Evolutionary conservation across 306 rosid genomes (phyloP), one percentile per base, ranked within the genome.

Genomic region (Cicer chorassanicum): DNA sequence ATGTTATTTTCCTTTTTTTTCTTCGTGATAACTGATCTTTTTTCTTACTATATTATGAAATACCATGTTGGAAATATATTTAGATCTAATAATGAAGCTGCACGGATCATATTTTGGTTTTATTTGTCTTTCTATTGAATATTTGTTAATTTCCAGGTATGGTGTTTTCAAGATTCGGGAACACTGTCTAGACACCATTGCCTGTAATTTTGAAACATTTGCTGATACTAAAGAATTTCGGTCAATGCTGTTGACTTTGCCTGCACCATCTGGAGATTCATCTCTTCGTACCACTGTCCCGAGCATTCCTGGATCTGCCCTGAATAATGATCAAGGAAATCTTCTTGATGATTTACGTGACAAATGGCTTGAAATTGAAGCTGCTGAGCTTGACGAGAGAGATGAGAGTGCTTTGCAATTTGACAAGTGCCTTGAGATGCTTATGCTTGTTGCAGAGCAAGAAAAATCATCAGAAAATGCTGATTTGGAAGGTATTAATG

Each of bases 321-420:
- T 91, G 57, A 91, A 81, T 51, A 5, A 85, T 0, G 90, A 90
- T 77, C 98, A 89, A 75, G 88, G 77, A 78, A 93, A 93, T 78
- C 88, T 93, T 74, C 97, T 93, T 6, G 98, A 93, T 54, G 98
- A 93, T 83, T 73, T 93, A 65, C 83, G 98, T 81, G 98, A 93
- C 64, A 93, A 89, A 84, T 93, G 98, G 98, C 98, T 91, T 65
- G 97, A 89, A 86, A 90, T 89, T 79, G 98, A 93, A 83, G 98
- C 96, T 24, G 97, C 96, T 6, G 98, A 91, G 83, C 97, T 93
- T 68, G 97, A 93, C 76, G 6, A 87, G 88, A 89, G 98, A 86
- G 97, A 93, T 72, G 97, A 89, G 83, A 93, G 98, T 72, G 98
- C 97, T 44, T 77, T 93, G 55, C 86, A 88, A 46, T 91, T 93